Percentiles rank a stretch among this genome's conserved stretches.
These are phyloP conservation scores for Wickerhamiella azyma DNA, from an alignment of 805 yeast species.

Conservation along the genomic window DNA sequence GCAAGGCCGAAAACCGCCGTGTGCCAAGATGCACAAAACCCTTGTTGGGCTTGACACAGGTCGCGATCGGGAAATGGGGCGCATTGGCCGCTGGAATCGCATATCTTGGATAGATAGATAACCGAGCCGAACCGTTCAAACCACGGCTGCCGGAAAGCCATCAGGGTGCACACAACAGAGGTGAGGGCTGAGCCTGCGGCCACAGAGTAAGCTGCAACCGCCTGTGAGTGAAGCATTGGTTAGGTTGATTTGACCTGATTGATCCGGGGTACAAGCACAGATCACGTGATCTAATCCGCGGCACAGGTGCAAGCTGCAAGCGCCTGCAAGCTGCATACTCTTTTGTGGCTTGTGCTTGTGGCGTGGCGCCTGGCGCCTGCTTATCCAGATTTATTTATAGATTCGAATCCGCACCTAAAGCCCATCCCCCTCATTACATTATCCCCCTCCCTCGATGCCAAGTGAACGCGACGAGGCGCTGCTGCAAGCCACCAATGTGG, in stretches of 20 bases:
- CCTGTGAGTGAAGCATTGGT: neutral
- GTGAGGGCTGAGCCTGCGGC: slow-evolving; percentile 11
- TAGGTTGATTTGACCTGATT: too few species aligned
- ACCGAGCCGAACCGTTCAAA: slow-evolving; percentile 10
- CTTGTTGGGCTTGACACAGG: slow-evolving; percentile 13
- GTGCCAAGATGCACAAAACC: slow-evolving; percentile 23
- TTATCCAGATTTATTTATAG: too few species aligned
- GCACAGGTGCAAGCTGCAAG: too few species aligned
- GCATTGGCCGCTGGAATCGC: slow-evolving; percentile 5
- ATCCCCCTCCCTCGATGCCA: neutral
- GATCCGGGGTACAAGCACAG: too few species aligned
- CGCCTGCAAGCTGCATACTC: too few species aligned
- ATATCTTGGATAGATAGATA: slow-evolving; percentile 12
- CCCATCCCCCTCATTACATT: too few species aligned
- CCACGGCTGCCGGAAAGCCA: slow-evolving; percentile 15
- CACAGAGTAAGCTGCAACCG: slow-evolving; percentile 12
- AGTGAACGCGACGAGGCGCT: slow-evolving; percentile 5
- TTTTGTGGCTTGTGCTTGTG: too few species aligned
- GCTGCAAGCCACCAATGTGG: neutral
- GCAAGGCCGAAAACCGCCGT: slow-evolving; percentile 20
- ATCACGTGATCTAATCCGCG: too few species aligned
- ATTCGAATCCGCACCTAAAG: too few species aligned
- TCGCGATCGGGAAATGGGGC: slow-evolving; percentile 17
- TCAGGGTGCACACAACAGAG: slow-evolving; percentile 2
- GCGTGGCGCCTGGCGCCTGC: too few species aligned